Evolutionary conservation across 2,329 filamentous ascomycete species (phyloP), one percentile per base, ranked within the genome.

Genomic region (Botrytis paeoniae): DNA sequence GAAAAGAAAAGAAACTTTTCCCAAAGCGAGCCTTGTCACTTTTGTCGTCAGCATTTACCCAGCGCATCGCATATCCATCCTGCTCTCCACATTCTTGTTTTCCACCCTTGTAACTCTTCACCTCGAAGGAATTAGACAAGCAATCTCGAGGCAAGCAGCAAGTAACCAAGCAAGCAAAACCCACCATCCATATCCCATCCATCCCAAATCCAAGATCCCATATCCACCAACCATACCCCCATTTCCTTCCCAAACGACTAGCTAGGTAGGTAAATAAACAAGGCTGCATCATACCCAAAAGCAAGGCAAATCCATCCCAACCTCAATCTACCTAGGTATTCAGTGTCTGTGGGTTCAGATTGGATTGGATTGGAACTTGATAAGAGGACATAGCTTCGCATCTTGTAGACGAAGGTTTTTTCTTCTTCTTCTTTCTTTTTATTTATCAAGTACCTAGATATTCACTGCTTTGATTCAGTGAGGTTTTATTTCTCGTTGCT

Each of bases 331-430:
- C 37, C 37, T 39, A 39, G 37, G 37, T 39, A 54, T 16, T 6
- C 25, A n/a, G 2, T 18, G 48, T 57, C 64, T 41, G 35, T 68
- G 48, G 48, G n/a, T 41, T 41, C 12, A 7, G 2, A 14, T 9
- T 45, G 43, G 9, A 45, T 9, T 6, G 48, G 12, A 54, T 54
- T 41, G 14, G 25, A 35, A 22, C 4, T 37, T 14, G 37, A 57
- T 68, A 69, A 69, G 48, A 69, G n/a, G 65, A 57, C 10, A 32
- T 57, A 69, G 65, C 48, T 69, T 41, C 65, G n/a, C 65, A 41
- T 32, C 12, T n/a, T 48, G 4, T 5, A 1, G 29, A 37, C 48
- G 35, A 41, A 41, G 25, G 3, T 39, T 29, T 29, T 7, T 7
- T 45, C 43, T 22, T 45, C 6, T 54, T 2, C 45, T 57, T 41